Base-by-base conservation (phyloP, 192 early-diverging fungal species). In the Coemansia sp. region DNA sequence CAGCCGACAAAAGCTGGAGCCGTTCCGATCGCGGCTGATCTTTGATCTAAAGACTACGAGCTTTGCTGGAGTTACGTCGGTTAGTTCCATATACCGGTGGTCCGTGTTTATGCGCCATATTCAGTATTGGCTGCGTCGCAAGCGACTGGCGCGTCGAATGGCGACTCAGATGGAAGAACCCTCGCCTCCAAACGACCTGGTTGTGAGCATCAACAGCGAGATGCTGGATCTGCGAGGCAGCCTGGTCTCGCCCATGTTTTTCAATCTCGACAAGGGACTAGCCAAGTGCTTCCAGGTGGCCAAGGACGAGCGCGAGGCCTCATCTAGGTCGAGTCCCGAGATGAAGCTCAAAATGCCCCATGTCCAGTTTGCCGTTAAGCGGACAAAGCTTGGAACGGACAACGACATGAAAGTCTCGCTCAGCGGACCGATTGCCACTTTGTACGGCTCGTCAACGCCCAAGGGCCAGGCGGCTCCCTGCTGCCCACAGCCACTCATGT, bases 71-170 rank as follows among this genome's bases (percentile, higher is more conserved):
- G 37, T 46, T 2, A 70, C 69, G 14, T 42, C 70, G 19, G 80
- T 83, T 21, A 72, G 69, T 51, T 77, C 80, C 5, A 72, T 83
- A 1, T 83, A 83, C 41, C 72, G 80, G 8, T 83, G 80, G 80
- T 65, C 80, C 0, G 80, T 83, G 39, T 72, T 77, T 67, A 83
- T 83, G 80, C 75, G 75, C 36, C 75, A 83, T 38, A 42, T 83
- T 15, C 71, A 75, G 45, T 83, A 77, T 67, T 83, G 80, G 80
- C 67, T 48, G 7, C 75, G 80, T 19, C 76, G 80, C 45, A 71
- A 65, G 38, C 74, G 67, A 48, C 75, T 83, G 23, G 80, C 75
- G 5, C 75, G 69, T 44, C 66, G 70, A 19, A 83, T 83, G 69
- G 75, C 75, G 7, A 83, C 69, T 1, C 72, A 70, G 48, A 23